These are phyloP conservation scores for Curvularia sp. DNA, from an alignment of 2,329 filamentous ascomycete genomes.

Conservation along the genomic window DNA sequence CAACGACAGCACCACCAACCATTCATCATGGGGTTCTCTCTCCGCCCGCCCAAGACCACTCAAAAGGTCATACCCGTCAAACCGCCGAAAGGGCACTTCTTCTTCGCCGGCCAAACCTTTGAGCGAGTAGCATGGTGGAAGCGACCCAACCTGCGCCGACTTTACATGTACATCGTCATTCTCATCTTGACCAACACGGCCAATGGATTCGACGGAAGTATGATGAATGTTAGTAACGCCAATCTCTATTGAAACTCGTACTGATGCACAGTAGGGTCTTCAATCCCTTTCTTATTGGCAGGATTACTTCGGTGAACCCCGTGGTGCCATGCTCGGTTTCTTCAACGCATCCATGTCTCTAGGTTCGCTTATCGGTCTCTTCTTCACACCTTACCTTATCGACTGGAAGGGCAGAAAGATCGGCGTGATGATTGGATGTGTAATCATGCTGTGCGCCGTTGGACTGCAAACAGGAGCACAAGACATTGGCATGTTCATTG, in stretches of 20 bases:
- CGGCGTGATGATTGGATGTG: constrained; percentile 37
- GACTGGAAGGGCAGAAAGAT: constrained; percentile 35
- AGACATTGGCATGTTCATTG: constrained; percentile 40
- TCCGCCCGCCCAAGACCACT: constrained; percentile 18
- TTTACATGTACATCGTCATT: constrained; percentile 23
- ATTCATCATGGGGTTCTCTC: constrained; percentile 11
- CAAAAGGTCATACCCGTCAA: constrained; percentile 22
- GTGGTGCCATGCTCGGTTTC: constrained; percentile 38
- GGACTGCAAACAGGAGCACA: constrained; percentile 34
- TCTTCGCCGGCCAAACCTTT: constrained; percentile 22
- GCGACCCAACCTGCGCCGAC: constrained; percentile 17
- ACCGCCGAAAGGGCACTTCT: constrained; percentile 25
- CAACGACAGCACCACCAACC: not conserved
- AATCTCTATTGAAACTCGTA: not conserved
- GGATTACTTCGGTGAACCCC: constrained; percentile 32
- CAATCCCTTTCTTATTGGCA: constrained; percentile 32
- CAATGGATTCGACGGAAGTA: constrained; percentile 60
- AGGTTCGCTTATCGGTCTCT: constrained; percentile 26
- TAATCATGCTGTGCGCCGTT: constrained; percentile 39
- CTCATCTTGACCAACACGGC: constrained; percentile 25
- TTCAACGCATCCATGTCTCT: constrained; percentile 30
- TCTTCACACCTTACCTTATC: constrained; percentile 31
- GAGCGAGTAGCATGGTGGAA: constrained; percentile 21
- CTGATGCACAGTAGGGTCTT: constrained; percentile 34
- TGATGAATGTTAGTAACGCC: constrained; percentile 29